A percentile compares a stretch with the other conserved stretches of the same genome.
Evolutionary conservation across 495 filamentous ascomycete species (phyloP).

Genomic region (Xeromyces bisporus): DNA sequence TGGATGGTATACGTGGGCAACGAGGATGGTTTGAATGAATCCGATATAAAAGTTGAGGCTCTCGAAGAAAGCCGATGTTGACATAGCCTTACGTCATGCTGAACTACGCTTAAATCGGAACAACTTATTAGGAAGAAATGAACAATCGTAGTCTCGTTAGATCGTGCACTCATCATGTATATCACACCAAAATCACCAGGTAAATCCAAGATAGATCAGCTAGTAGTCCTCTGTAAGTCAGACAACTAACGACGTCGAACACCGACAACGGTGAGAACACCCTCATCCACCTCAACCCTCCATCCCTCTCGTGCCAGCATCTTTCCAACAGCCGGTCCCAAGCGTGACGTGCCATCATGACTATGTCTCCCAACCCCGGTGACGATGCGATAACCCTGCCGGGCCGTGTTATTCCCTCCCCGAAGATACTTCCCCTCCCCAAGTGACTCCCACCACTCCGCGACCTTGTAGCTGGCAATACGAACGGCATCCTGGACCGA

Average conservation of each 20-base stretch:
- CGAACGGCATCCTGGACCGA: constrained; percentile 60
- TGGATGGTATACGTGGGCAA: too few species aligned
- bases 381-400: constrained; percentile 49
- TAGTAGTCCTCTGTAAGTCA: too few species aligned
- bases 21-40: too few species aligned
- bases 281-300: constrained; percentile 54
- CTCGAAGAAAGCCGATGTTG: too few species aligned
- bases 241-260: constrained; percentile 10
- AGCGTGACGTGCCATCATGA: constrained; percentile 50
- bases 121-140: too few species aligned
- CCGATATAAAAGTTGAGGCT: too few species aligned
- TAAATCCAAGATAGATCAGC: not conserved
- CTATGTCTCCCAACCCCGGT: constrained; percentile 70
- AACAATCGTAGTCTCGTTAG: too few species aligned
- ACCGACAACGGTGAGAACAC: constrained; percentile 48
- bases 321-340: constrained; percentile 67
- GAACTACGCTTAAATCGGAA: too few species aligned
- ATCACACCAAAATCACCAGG: not conserved
- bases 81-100: too few species aligned
- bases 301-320: constrained; percentile 66
- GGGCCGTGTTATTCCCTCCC: constrained; percentile 22
- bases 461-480: constrained; percentile 50
- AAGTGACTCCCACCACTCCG: constrained; percentile 63
- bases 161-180: too few species aligned
- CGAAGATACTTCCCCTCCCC: constrained; percentile 38